These are phyloP conservation scores for Metschnikowia kunwiensis DNA, from an alignment of 805 yeast genomes.

Conservation along the genomic window DNA sequence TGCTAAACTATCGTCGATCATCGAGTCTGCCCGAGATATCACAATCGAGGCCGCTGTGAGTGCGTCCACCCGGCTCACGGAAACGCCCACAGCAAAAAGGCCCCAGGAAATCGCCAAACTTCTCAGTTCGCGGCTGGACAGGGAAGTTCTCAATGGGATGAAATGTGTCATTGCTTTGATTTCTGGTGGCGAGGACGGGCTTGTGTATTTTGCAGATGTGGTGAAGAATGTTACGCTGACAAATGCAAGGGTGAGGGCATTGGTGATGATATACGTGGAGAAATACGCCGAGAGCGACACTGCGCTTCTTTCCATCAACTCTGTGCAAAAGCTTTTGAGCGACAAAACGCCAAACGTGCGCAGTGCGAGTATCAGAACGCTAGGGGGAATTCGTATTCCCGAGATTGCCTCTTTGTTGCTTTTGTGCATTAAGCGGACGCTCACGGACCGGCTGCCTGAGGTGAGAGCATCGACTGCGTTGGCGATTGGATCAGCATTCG, in stretches of 20 bases:
- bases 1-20: conserved; percentile 60
- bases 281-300: conserved; percentile 86
- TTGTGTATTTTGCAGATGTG: conserved; percentile 70
- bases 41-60: conserved; percentile 82
- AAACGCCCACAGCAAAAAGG: conserved; percentile 56
- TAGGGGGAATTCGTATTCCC: conserved; percentile 79
- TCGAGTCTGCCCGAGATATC: conserved; percentile 76
- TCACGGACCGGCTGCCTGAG: conserved; percentile 66
- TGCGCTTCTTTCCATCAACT: conserved; percentile 85
- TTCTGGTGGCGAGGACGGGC: conserved; percentile 41
- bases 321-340: conserved; percentile 77
- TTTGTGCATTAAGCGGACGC: conserved; percentile 65
- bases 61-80: conserved; percentile 65
- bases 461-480: conserved; percentile 81
- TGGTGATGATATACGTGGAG: conserved; percentile 72
- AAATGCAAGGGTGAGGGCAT: conserved; percentile 59
- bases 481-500: conserved; percentile 59
- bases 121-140: conserved; percentile 64
- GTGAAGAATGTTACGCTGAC: conserved; percentile 79
- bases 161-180: conserved; percentile 39
- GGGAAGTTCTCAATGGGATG: conserved; percentile 45
- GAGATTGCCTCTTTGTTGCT: conserved; percentile 78
- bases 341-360: conserved; percentile 69
- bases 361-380: conserved; percentile 69
- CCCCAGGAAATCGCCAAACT: conserved; percentile 63